Base-by-base conservation (phyloP, 371 early-diverging fungal genomes). In the Mortierella sp. region DNA sequence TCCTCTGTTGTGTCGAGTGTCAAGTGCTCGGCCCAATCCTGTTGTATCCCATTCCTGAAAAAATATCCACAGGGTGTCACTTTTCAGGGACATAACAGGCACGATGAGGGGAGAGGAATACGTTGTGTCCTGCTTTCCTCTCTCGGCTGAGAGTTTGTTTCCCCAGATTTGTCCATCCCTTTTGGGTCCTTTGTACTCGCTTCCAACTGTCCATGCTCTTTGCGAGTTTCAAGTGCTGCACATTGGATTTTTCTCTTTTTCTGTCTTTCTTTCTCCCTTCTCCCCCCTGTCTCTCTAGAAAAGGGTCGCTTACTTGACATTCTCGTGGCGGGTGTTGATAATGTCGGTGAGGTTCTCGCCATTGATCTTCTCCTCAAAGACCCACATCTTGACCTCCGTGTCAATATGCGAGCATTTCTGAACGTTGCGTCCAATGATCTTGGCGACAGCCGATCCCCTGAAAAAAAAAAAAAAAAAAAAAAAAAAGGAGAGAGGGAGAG, bases 361-460 rank as follows among this genome's bases (percentile, higher is more conserved):
- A 50, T 96, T 85, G 56, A 96, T 85, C 48, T 77, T 69, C 82
- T 99, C 98, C 81, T 97, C 95, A 85, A 89, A 97, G n/a, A 97
- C 97, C 98, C 98, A 99, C 90, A 98, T 93, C 65, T 89, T 92
- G 51, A 99, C 96, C 57, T 91, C 87, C 37, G 83, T 74, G 81
- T 96, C 91, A 82, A 96, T 94, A 43, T 87, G 85, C 15, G 80
- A 74, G 52, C 86, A 84, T 55, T 84, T 83, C 48, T 71, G 52
- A 11, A 97, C 95, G 82, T 98, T 99, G 74, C 87, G 82, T 45
- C 96, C 98, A 37, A 99, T 84, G 66, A 99, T 94, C 83, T 95
- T 96, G 44, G 97, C 96, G 52, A 98, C 94, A 29, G 96, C 95
- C 25, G 97, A 95, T 62, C 99, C 99, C 97, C 97, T 96, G 81